Evolutionary conservation across 305 asterid species (phyloP), one percentile per base, ranked within the genome.

Genomic region (Ilex paraguariensis): DNA sequence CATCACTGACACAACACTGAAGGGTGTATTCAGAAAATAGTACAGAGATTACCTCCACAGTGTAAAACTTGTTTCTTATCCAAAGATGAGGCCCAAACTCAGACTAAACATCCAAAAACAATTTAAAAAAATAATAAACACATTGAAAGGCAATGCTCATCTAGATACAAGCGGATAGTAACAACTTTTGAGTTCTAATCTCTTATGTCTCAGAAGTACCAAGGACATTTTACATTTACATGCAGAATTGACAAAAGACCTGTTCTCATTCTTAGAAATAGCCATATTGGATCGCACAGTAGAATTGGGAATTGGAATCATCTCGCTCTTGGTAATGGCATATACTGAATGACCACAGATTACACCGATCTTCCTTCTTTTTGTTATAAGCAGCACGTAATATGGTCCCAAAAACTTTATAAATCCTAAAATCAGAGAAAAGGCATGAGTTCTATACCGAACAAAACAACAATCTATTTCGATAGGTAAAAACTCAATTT

Each of bases 221-320:
- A 75, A 55, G 67, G 70, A 56, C 71, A 78, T 67, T 77, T 75
- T 75, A 83, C 78, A 70, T 77, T 80, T 85, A 82, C 95, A 86
- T 49, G 75, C 58, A 76, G 67, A 87, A 84, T 79, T 75, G 84
- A 83, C 96, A 84, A 84, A 84, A 84, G 80, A 93, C 99, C 97
- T 90, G 95, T 90, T 84, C 81, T 93, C 99, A 72, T 80, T 87
- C 83, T 77, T 93, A 90, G 96, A 86, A 84, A 76, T 72, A 78
- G 82, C 85, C 90, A 80, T 75, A 84, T 80, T 76, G 71, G 86
- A 77, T 60, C 69, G 85, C 77, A 79, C 75, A 39, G 90, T 72
- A 56, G 87, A 62, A 77, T 83, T 82, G 61, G 90, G 82, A 53
- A 92, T 69, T 54, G 87, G 88, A 59, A 93, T 69, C 83, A 86